These are phyloP conservation scores for Starmerella floricola DNA, from an alignment of 805 yeast genomes.

Conservation along the genomic window DNA sequence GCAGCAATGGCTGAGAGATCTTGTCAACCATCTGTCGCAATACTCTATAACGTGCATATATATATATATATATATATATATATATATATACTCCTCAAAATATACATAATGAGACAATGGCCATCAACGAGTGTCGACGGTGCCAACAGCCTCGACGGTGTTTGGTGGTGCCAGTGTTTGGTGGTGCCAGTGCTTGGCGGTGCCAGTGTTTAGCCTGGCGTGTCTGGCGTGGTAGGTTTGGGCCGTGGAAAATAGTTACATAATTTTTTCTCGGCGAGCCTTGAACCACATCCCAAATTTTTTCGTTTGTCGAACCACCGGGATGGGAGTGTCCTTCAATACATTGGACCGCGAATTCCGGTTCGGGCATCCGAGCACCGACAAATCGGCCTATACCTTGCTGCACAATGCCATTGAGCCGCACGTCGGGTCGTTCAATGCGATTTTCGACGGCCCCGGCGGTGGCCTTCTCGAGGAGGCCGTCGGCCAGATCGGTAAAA, in stretches of 20 bases:
- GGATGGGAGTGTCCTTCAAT: slow-evolving; percentile 36
- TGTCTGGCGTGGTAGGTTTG: background rate
- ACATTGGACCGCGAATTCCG: slow-evolving; percentile 82
- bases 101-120: too few relatives aligned
- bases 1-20: too few relatives aligned
- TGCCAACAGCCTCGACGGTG: too few relatives aligned
- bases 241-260: slow-evolving; percentile 2
- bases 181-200: too few relatives aligned
- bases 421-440: slow-evolving; percentile 92
- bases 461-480: slow-evolving; percentile 80
- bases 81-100: too few relatives aligned
- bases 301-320: background rate
- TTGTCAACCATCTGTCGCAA: too few relatives aligned
- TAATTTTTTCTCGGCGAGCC: slow-evolving; percentile 9
- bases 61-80: too few relatives aligned
- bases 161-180: too few relatives aligned
- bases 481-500: slow-evolving; percentile 77
- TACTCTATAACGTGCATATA: too few relatives aligned
- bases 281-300: background rate
- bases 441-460: slow-evolving; percentile 74
- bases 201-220: too few relatives aligned
- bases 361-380: slow-evolving; percentile 82
- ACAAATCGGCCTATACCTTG: slow-evolving; percentile 67
- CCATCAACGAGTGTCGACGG: too few relatives aligned
- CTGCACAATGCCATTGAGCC: slow-evolving; percentile 85